phyloP scores from a whole-genome alignment of 2,329 filamentous ascomycete genomes.

The Calonectria multiphialidica region DNA sequence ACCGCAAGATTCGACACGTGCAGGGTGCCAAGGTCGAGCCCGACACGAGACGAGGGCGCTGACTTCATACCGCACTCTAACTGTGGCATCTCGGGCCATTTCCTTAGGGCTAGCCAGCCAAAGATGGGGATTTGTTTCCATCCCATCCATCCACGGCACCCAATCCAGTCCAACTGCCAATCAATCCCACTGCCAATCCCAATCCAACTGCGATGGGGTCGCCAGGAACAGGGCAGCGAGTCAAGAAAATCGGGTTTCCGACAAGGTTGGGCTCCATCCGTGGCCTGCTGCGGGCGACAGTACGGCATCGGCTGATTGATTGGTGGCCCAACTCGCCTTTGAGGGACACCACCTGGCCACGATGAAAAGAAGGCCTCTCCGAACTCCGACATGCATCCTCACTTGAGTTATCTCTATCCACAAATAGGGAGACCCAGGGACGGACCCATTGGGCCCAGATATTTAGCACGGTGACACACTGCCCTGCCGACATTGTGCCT shows the following conservation, averaged over 20 bases:
- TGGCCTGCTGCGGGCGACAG: background rate
- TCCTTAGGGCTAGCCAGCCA: background rate
- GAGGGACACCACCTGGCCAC: background rate
- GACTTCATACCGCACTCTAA: background rate
- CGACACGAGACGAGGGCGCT: background rate
- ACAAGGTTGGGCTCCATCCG: background rate
- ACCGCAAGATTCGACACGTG: background rate
- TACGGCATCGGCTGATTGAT: conserved; percentile 3
- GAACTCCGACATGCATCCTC: background rate
- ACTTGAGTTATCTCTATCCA: conserved; percentile 10
- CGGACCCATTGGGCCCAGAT: background rate
- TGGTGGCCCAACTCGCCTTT: background rate
- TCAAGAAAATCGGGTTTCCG: background rate
- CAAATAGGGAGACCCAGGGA: conserved; percentile 1
- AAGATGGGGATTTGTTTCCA: background rate
- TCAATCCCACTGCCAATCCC: too few relatives aligned
- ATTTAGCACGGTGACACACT: conserved; percentile 2
- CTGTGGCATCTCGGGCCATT: background rate
- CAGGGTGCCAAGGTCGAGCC: background rate
- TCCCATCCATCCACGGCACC: background rate
- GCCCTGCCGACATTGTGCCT: background rate
- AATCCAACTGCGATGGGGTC: background rate
- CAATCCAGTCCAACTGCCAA: too few relatives aligned
- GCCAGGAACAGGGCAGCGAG: background rate
- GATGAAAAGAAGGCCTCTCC: background rate